A percentile compares a stretch with the other conserved stretches of the same genome.
These are phyloP conservation scores for Cladosporium velox DNA, from an alignment of 2,329 filamentous ascomycete genomes.

Conservation along the genomic window DNA sequence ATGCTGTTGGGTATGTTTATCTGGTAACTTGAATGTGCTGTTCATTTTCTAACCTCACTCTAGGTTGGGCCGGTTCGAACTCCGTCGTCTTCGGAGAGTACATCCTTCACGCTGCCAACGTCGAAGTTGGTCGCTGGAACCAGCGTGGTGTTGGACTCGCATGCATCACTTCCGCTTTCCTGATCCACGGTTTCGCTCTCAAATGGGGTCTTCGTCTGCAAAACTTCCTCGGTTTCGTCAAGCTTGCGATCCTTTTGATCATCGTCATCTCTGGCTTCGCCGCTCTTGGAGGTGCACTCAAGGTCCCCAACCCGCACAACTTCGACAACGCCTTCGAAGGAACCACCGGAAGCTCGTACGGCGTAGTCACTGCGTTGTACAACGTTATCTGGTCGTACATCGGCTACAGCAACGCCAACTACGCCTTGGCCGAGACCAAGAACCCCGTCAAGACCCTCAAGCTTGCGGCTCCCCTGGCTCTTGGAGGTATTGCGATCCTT, in stretches of 20 bases:
- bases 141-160: conserved; percentile 67
- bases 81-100: conserved; percentile 72
- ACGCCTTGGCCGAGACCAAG: conserved; percentile 65
- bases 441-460: conserved; percentile 66
- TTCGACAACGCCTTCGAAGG: conserved; percentile 66
- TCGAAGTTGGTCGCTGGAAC: conserved; percentile 66
- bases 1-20: conserved; percentile 56
- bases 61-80: conserved; percentile 63
- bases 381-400: conserved; percentile 73
- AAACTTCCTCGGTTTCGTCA: conserved; percentile 66
- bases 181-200: conserved; percentile 64
- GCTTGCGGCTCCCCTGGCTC: conserved; percentile 63
- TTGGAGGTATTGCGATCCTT: conserved; percentile 59
- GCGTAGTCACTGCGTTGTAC: conserved; percentile 69
- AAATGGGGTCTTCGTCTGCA: conserved; percentile 69
- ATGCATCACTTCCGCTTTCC: conserved; percentile 64
- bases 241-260: conserved; percentile 65
- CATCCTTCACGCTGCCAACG: conserved; percentile 64
- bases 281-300: conserved; percentile 62
- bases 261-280: conserved; percentile 64
- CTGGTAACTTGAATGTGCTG: conserved; percentile 19
- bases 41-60: background rate
- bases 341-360: conserved; percentile 66
- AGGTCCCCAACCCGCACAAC: conserved; percentile 63
- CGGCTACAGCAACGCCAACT: conserved; percentile 69